Evolutionary conservation across 108 stramenopile species (phyloP).

Genomic region (Cylindrotheca fusiformis): DNA sequence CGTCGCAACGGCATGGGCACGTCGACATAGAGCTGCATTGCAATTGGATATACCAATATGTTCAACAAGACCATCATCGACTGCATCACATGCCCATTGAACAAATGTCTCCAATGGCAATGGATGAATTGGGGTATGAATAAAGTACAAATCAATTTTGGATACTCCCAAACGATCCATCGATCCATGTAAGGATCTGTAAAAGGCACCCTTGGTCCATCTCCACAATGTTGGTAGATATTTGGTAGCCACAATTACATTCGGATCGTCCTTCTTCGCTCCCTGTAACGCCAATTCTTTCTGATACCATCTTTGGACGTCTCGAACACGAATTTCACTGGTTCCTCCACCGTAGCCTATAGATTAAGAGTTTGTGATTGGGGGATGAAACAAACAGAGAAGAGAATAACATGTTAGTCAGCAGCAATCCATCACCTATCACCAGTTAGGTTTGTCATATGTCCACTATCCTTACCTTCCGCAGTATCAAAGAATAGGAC

Average conservation of each 20-base stretch:
- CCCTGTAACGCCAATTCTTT: not conserved
- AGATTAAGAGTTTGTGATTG: too few relatives aligned
- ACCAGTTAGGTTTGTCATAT: too few relatives aligned
- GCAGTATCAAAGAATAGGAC: constrained; percentile 65
- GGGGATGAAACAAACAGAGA: not conserved
- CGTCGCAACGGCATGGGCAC: constrained; percentile 58
- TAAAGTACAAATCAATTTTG: constrained; percentile 54
- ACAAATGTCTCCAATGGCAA: constrained; percentile 30
- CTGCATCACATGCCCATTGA: constrained; percentile 29
- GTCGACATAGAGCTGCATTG: constrained; percentile 60
- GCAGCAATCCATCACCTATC: not conserved
- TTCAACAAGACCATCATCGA: constrained; percentile 60
- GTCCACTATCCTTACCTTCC: constrained; percentile 32
- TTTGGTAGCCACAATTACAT: constrained; percentile 56
- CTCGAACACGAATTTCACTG: constrained; percentile 50
- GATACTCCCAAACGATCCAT: constrained; percentile 44
- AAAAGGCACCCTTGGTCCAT: constrained; percentile 45
- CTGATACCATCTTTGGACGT: constrained; percentile 17
- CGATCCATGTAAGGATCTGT: constrained; percentile 50
- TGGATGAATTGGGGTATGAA: constrained; percentile 71
- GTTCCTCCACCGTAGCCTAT: constrained; percentile 73
- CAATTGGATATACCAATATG: constrained; percentile 70
- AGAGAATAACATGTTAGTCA: not conserved
- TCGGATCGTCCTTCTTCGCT: not conserved
- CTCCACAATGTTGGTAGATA: constrained; percentile 72